Evolutionary conservation across 2,329 filamentous ascomycete genomes (phyloP), one percentile per base, ranked within the genome.

Genomic region (Chaetomiaceae sp.): DNA sequence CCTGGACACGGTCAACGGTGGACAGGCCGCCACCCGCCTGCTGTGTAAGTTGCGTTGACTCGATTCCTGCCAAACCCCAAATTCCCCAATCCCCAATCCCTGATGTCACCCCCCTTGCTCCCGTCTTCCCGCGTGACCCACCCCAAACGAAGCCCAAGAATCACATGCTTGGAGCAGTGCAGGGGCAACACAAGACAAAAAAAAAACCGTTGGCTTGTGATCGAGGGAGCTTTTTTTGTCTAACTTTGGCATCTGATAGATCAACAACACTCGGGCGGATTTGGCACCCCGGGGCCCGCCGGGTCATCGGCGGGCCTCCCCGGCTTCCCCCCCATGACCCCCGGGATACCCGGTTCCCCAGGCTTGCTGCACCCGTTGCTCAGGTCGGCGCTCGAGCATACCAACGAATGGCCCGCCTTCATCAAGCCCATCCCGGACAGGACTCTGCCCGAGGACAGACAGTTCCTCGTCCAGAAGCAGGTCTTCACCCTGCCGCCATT

Each of bases 381-480:
- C 21, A 43, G 53, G 59, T 60, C 52, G 54, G 62, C 65, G 2
- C 30, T 57, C 30, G 52, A 55, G 34, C 54, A 42, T 33, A 14
- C 30, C 36, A 46, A 21, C 29, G 55, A 84, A 52, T 71, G 85
- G 20, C 82, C 83, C 33, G 71, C 72, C 29, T 96, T 90, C 65
- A 84, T 96, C 64, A 88, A 89, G 63, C 85, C 89, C 21, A 75
- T 96, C 6, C 90, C 90, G 1, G 71, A 80, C 38, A 86, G 86
- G 64, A 86, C 96, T 61, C 83, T 86, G 5, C 76, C 81, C 13
- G 90, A 95, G 61, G 91, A 96, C 72, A 81, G 95, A 56, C 79
- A 84, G 52, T 96, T 94, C 68, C 78, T 96, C 52, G 80, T 85
- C 57, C 81, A 84, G 66, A 96, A 96, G 74, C 90, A 90, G 4